Conservation (phyloP, 2,329 filamentous ascomycete genomes). For the Fusarium temperatum region DNA sequence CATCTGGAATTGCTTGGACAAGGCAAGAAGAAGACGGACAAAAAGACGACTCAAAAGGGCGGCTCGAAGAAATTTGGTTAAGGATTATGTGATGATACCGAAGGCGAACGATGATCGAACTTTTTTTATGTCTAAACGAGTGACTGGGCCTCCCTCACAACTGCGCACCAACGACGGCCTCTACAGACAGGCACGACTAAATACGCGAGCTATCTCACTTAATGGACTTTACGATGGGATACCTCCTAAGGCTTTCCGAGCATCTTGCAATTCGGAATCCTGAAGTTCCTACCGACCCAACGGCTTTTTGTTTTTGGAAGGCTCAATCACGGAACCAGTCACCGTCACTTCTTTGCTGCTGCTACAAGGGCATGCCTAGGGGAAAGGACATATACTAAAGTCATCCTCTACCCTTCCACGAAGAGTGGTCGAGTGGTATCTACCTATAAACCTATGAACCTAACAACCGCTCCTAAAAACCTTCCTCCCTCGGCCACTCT, state of each 20-base stretch:
- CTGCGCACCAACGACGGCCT: not conserved
- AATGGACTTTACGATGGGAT: not conserved
- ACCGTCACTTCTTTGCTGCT: not conserved
- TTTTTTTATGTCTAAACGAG: not conserved
- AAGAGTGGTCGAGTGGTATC: constrained; percentile 20
- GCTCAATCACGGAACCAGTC: not conserved
- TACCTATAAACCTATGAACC: constrained; percentile 6
- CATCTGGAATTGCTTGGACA: constrained; percentile 68
- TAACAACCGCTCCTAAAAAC: not conserved
- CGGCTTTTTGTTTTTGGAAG: not conserved
- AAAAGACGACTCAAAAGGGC: constrained; percentile 55
- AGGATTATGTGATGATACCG: constrained; percentile 21
- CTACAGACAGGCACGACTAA: not conserved
- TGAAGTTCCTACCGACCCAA: not conserved
- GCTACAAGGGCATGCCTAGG: not conserved
- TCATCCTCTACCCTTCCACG: not conserved
- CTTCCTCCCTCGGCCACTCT: not conserved
- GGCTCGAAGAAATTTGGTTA: constrained; percentile 67
- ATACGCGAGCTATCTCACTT: not conserved
- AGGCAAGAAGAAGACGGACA: constrained; percentile 61
- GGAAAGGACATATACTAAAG: not conserved
- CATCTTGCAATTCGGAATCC: not conserved
- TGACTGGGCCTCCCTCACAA: not conserved
- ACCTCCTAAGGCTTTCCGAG: not conserved
- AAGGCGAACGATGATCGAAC: constrained; percentile 8